Conservation (phyloP, 1,284 basidiomycete genomes). For the Tilletia walkeri region DNA sequence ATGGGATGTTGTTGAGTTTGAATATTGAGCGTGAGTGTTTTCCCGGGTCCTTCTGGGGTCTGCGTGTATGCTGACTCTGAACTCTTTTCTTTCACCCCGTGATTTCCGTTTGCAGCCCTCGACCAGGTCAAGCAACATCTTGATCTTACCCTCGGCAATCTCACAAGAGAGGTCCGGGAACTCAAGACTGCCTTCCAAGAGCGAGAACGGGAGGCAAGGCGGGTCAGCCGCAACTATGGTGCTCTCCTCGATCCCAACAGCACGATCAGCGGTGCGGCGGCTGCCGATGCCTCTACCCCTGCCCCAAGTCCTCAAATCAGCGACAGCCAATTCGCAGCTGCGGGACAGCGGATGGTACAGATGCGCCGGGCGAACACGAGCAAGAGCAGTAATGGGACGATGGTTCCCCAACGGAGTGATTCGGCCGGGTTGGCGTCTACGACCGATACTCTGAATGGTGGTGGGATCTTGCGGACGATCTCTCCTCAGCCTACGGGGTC, state of each 20-base stretch:
- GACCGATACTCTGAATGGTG: neutral
- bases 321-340: constrained; percentile 51
- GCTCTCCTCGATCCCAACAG: neutral
- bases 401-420: neutral
- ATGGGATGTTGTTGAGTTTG: constrained; percentile 67
- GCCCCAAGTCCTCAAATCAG: constrained; percentile 30
- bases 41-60: too few relatives aligned
- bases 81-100: constrained; percentile 16
- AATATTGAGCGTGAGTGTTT: constrained; percentile 85
- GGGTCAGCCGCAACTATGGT: constrained; percentile 5
- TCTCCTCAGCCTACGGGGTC: constrained; percentile 20
- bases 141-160: constrained; percentile 76
- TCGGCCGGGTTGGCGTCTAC: neutral
- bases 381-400: constrained; percentile 5
- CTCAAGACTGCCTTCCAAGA: constrained; percentile 68
- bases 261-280: neutral
- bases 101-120: constrained; percentile 66
- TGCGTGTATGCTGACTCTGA: neutral
- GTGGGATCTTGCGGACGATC: constrained; percentile 4
- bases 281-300: neutral
- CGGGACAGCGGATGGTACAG: constrained; percentile 47
- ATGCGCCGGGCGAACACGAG: constrained; percentile 35
- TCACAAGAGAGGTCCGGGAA: constrained; percentile 91
- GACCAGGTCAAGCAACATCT: constrained; percentile 99
- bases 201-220: constrained; percentile 25